Evolutionary conservation across 768 basidiomycete genomes (phyloP).

Genomic region (Nevesoporus exiguus): DNA sequence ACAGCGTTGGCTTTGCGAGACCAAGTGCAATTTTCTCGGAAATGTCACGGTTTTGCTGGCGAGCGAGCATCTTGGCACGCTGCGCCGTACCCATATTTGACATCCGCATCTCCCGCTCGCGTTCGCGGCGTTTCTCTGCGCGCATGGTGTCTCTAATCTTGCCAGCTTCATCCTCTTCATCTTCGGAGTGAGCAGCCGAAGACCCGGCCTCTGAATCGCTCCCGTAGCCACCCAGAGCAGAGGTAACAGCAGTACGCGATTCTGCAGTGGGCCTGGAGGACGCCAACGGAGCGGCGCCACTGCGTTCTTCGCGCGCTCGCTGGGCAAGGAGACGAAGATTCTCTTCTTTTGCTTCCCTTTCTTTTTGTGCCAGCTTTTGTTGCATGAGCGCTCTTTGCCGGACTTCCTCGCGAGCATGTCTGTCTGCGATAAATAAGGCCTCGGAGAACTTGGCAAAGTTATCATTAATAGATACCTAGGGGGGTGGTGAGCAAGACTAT

Average conservation of each 20-base stretch:
- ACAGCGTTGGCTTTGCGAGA: conserved; percentile 91
- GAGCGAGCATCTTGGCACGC: conserved; percentile 90
- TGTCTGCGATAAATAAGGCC: conserved; percentile 90
- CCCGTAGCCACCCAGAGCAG: conserved; percentile 81
- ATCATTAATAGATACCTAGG: conserved; percentile 94
- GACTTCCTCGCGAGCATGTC: conserved; percentile 97
- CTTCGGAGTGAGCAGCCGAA: conserved; percentile 49
- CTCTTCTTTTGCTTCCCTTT: conserved; percentile 94
- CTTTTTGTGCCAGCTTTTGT: conserved; percentile 97
- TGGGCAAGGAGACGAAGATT: conserved; percentile 91
- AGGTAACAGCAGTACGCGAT: conserved; percentile 67
- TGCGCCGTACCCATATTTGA: conserved; percentile 98
- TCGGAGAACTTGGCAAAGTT: conserved; percentile 99
- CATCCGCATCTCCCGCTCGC: conserved; percentile 98
- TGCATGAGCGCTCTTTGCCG: conserved; percentile 96
- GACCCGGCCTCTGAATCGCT: conserved; percentile 62
- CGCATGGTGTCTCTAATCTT: conserved; percentile 89
- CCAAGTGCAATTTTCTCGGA: conserved; percentile 99
- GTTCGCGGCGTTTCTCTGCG: conserved; percentile 85
- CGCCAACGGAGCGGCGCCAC: conserved; percentile 60
- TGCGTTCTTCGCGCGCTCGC: conserved; percentile 91
- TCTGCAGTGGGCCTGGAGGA: conserved; percentile 64
- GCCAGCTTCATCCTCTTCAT: conserved; percentile 73
- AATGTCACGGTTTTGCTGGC: conserved; percentile 97
- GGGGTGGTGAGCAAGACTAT: neutral